Evolutionary conservation across 805 yeast genomes (phyloP).

Genomic region (Millerozyma miso): DNA sequence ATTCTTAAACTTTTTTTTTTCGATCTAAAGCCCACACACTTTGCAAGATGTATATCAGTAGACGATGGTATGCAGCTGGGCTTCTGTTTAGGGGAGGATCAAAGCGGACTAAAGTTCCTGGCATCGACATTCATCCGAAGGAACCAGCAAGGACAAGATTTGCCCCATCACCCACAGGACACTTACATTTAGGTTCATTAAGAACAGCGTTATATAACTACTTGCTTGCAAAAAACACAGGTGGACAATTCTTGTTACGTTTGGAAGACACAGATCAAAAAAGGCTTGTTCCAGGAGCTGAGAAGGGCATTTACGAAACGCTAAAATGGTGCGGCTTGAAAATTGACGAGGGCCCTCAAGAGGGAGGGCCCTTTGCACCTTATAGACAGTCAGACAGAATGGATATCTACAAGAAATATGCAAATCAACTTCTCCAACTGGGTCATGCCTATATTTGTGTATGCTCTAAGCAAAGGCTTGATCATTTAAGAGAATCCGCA

Average conservation of each 20-base stretch:
- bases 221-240: conserved; percentile 70
- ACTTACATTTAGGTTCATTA: conserved; percentile 86
- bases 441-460: conserved; percentile 85
- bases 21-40: not conserved
- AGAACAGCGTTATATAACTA: conserved; percentile 92
- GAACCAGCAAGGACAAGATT: conserved; percentile 79
- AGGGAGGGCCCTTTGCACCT: conserved; percentile 61
- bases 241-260: conserved; percentile 76
- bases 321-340: conserved; percentile 71
- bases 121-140: conserved; percentile 32
- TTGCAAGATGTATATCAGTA: not conserved
- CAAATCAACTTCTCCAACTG: conserved; percentile 48
- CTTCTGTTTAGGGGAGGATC: conserved; percentile 5
- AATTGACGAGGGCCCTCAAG: conserved; percentile 79
- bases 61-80: conserved; percentile 3
- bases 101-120: not conserved
- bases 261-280: conserved; percentile 91
- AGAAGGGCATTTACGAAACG: conserved; percentile 68
- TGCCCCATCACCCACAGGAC: conserved; percentile 98
- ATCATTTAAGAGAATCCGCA: conserved; percentile 66
- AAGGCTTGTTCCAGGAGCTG: conserved; percentile 78
- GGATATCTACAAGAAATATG: conserved; percentile 59
- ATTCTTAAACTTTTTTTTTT: too few species aligned
- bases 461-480: conserved; percentile 77
- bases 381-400: conserved; percentile 82